Evolutionary conservation across 179 eudicot genomes (phyloP), one percentile per base, ranked within the genome.

Genomic region (Beta macrorhiza): DNA sequence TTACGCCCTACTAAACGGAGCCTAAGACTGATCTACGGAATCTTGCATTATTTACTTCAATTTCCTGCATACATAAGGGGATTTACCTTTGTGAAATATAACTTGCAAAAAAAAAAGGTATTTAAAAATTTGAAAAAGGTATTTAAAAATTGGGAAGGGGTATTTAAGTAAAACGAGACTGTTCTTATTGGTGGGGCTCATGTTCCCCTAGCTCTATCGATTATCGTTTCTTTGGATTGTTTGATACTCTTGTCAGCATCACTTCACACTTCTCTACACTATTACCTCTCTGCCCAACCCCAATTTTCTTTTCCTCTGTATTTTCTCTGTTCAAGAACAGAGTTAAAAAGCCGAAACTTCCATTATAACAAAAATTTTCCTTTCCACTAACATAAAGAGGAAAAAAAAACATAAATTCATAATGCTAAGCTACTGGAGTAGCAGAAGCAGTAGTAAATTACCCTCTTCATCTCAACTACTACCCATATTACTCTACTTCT

Each of bases 401-500:
- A 2, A 32, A 32, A 32, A 32, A 32, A 32, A 32, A 32, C 37
- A 32, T 32, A 32, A 32, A 32, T 32, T 32, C 37, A 61, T 13
- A 47, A n/a, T 76, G 68, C n/a, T 14, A 59, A 76, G 51, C 59
- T 67, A 63, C 61, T 65, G 51, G 57, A 69, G 4, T 14, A 69
- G 56, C 49, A 47, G 11, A 15, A 44, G 58, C 25, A 67, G 75
- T 67, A 81, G 57, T 65, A 81, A 75, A 81, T 16, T 15, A 17
- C 15, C 7, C 11, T 12, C 59, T 37, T 64, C 55, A 74, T 19
- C 59, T 8, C 55, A 53, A 22, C 62, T 81, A 59, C 47, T 75
- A 42, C 83, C 79, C 20, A 75, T 79, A 76, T 58, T 76, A 44
- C 37, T 67, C 19, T 68, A 37, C 63, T 49, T 69, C 17, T 69